Conservation (phyloP, 208 protist genomes). For the Leishmania mexicana region DNA sequence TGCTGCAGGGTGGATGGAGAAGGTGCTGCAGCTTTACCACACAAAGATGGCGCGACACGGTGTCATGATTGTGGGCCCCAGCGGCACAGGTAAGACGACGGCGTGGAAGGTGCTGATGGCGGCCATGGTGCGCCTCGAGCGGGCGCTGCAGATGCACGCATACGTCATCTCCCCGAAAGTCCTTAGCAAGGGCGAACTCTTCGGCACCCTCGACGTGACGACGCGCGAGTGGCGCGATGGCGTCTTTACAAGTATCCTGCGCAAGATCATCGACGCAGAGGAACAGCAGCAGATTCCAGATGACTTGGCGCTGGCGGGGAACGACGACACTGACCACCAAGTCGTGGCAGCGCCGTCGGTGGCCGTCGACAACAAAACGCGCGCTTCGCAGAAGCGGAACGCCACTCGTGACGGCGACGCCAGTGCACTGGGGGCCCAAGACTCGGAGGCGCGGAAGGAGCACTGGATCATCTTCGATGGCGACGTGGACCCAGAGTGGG, state of each 20-base stretch:
- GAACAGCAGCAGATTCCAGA: constrained; percentile 58
- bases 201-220: constrained; percentile 97
- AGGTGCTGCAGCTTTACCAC: constrained; percentile 98
- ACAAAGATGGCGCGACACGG: constrained; percentile 98
- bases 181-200: constrained; percentile 98
- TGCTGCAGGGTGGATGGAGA: constrained; percentile 94
- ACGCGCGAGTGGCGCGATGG: constrained; percentile 99
- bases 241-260: constrained; percentile 97
- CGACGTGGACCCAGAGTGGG: constrained; percentile 99
- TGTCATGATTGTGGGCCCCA: constrained; percentile 99
- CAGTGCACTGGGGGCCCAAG: neutral
- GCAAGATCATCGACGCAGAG: constrained; percentile 96
- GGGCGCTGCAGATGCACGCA: constrained; percentile 77
- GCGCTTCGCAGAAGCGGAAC: neutral
- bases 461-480: constrained; percentile 99
- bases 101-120: constrained; percentile 95
- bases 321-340: constrained; percentile 6
- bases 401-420: neutral
- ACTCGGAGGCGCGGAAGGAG: constrained; percentile 33
- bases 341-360: neutral
- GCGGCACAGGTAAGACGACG: constrained; percentile 97
- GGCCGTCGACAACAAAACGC: neutral
- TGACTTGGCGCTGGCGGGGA: constrained; percentile 17
- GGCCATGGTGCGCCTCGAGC: constrained; percentile 86
- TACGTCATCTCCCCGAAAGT: constrained; percentile 99